Evolutionary conservation across 2,329 filamentous ascomycete genomes (phyloP).

Genomic region (Xylaria sp.): DNA sequence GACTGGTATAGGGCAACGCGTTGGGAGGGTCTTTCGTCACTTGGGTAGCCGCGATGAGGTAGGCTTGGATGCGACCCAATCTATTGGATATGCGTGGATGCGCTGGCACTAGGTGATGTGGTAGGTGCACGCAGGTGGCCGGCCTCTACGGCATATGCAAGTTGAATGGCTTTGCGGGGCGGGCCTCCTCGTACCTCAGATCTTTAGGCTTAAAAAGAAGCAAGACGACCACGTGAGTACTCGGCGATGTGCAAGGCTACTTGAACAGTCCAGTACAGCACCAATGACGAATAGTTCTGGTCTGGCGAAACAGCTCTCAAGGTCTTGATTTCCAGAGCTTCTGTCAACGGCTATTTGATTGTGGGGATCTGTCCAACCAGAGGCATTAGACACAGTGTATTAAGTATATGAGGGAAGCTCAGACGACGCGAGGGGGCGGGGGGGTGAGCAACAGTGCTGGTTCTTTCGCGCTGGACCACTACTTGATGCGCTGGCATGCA

Average conservation of each 20-base stretch:
- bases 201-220: constrained; percentile 42
- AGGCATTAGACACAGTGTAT: constrained; percentile 53
- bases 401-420: constrained; percentile 54
- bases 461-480: constrained; percentile 56
- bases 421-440: constrained; percentile 51
- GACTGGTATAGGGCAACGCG: constrained; percentile 59
- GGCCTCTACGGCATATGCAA: constrained; percentile 69
- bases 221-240: constrained; percentile 41
- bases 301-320: constrained; percentile 50
- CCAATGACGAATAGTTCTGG: constrained; percentile 48
- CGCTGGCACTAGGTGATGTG: constrained; percentile 67
- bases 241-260: constrained; percentile 44
- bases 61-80: constrained; percentile 62
- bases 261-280: constrained; percentile 43
- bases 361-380: constrained; percentile 57
- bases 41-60: constrained; percentile 58
- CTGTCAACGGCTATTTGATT: constrained; percentile 47
- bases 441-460: constrained; percentile 49
- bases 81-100: constrained; percentile 69
- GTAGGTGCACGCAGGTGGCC: constrained; percentile 63
- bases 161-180: constrained; percentile 60
- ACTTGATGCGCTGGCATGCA: constrained; percentile 68
- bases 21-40: constrained; percentile 55
- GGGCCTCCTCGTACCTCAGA: constrained; percentile 59
- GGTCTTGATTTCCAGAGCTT: constrained; percentile 48